Conservation (phyloP, 129 eudicot genomes). For the Lactuca saligna region DNA sequence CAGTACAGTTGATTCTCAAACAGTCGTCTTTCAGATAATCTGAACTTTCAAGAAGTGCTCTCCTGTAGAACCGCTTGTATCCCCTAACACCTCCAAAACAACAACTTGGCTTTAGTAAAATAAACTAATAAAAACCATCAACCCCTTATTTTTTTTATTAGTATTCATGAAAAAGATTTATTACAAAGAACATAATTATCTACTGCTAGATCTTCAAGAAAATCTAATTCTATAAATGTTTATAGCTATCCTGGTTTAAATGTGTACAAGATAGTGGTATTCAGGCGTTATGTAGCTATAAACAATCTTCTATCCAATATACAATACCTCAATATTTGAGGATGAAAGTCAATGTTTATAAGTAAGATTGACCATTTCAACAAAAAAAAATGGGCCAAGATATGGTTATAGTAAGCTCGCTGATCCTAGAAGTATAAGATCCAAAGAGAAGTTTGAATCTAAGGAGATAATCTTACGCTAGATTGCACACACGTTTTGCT, state of each 20-base stretch:
- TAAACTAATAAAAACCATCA: constrained; percentile 7
- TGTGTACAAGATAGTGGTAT: background rate
- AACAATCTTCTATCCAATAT: constrained; percentile 8
- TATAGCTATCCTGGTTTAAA: background rate
- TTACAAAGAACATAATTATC: too few species aligned
- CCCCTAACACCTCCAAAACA: constrained; percentile 48
- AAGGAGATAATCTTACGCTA: background rate
- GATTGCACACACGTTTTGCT: background rate
- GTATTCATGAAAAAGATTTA: too few species aligned
- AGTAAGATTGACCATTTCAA: background rate
- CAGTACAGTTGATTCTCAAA: constrained; percentile 82
- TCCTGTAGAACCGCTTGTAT: constrained; percentile 79
- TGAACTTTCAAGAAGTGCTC: constrained; percentile 72
- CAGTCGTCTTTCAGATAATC: constrained; percentile 90
- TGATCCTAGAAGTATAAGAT: background rate
- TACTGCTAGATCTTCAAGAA: too few species aligned
- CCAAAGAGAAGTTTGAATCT: background rate
- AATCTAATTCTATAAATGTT: too few species aligned
- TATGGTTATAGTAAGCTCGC: background rate
- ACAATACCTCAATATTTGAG: background rate
- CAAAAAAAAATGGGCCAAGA: background rate
- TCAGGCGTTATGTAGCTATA: background rate
- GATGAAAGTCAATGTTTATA: background rate
- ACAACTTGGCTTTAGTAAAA: background rate
- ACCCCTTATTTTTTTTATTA: too few species aligned